Evolutionary conservation across 2,329 filamentous ascomycete genomes (phyloP), one percentile per base, ranked within the genome.

Genomic region (Aschersonia sp.): DNA sequence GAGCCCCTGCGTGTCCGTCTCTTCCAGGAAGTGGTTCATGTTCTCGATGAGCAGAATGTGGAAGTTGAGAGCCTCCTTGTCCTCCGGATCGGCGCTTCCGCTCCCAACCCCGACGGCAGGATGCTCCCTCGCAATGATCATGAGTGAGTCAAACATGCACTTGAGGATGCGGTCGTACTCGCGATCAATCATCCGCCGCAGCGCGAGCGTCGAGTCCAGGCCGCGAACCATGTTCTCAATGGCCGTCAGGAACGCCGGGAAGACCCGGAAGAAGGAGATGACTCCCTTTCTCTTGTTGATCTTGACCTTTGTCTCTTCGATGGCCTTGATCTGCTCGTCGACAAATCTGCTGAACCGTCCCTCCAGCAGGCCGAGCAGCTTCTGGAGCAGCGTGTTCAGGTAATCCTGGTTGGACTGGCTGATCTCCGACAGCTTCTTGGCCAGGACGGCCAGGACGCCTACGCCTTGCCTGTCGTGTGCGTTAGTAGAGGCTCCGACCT

Each of bases 231-330:
- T 89, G 58, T 83, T 88, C 65, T 95, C 89, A 1, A 95, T 77
- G 0, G 84, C 81, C 1, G 77, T 66, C n/a, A 81, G 81, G 66
- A 95, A 95, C 50, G 82, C 72, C 0, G 90, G 92, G 70, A 97
- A 97, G 41, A 90, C 83, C 53, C 87, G 85, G 70, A 97, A 90
- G 64, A 97, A 97, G 12, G 83, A 82, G 57, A 97, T 95, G 48
- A 98, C 87, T 9, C 92, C 90, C 68, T 94, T 95, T 55, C 92
- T 84, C 72, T 97, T 97, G 72, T 95, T 95, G 66, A 95, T 88
- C 71, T 95, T 95, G 63, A 98, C 90, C 66, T 97, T 97, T 40
- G 89, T 97, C 51, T 97, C 92, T 66, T 97, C 92, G 53, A 97
- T 95, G 5, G 88, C 89, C 30, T 87, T 85, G 50, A 97, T 84